Base-by-base conservation (phyloP, 352 stramenopile genomes). In the Phytopythium helicoides region DNA sequence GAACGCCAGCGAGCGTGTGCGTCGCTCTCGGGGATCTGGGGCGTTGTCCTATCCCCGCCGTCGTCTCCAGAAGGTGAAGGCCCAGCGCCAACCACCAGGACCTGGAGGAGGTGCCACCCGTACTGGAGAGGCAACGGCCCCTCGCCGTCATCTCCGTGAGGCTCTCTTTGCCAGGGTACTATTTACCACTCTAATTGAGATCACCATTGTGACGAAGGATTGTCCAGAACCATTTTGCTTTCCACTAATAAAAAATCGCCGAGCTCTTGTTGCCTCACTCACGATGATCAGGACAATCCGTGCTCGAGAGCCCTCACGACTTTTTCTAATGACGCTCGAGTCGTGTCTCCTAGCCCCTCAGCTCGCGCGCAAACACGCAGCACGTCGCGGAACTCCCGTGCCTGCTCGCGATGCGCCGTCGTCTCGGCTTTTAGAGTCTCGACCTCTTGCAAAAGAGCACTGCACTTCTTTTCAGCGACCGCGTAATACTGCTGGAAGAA, bases 401-500 rank as follows among this genome's bases (percentile, higher is more conserved):
- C 55, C 40, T 71, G 54, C 21, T 64, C 65, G 16, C 51, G 47
- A 15, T 18, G 58, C 16, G 23, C 48, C 7, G 12, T 7, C 15
- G 68, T 61, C 50, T 61, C 56, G 21, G 55, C 47, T 23, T 88
- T 51, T 25, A 81, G 52, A 5, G 64, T 35, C 1, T 42, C 53
- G 19, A 79, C 60, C 15, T 75, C 68, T 39, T 67, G 35, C 3
- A 61, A 42, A 28, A 86, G 40, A 33, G 62, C 45, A 1, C 56
- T 54, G 54, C 73, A 85, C 26, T 86, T 85, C 1, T 48, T 66
- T 65, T 89, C 78, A 3, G 75, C 73, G 4, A 53, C 52, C 44
- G 56, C 39, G 47, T 70, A 75, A 42, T 85, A 86, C 6, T 52
- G 72, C 19, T 62, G 62, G 9, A 88, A 47, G 22, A 86, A 86